Percentiles rank a stretch among this genome's conserved stretches.
phyloP scores from a whole-genome alignment of 192 early-diverging fungal species.

The Backusella sp. region DNA sequence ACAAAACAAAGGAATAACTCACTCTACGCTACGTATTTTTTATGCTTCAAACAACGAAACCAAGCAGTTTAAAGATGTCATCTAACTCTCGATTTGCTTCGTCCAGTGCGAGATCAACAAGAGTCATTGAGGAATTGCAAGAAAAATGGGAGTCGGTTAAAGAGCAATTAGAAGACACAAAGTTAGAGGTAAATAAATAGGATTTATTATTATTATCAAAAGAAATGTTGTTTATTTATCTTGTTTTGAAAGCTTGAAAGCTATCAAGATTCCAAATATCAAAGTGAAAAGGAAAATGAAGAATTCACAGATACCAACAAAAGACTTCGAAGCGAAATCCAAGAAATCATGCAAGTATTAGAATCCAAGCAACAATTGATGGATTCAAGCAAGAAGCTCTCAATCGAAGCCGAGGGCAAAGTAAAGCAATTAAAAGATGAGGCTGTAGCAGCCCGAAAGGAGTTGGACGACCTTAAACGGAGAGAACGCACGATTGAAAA shows the following conservation, averaged over 20 bases:
- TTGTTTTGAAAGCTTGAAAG: background rate
- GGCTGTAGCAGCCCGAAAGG: background rate
- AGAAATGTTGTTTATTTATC: background rate
- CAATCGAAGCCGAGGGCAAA: constrained; percentile 43
- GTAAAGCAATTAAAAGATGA: constrained; percentile 10
- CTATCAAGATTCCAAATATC: background rate
- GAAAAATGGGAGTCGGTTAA: background rate
- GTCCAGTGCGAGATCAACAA: constrained; percentile 4
- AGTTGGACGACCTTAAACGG: constrained; percentile 2
- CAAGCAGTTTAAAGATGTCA: constrained; percentile 10
- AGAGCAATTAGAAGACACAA: background rate
- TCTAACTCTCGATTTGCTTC: background rate
- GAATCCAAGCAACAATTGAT: background rate
- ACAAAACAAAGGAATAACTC: background rate
- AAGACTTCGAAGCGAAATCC: background rate
- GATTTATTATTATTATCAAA: background rate
- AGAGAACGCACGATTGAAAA: background rate
- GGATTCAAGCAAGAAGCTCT: background rate
- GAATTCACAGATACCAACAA: background rate
- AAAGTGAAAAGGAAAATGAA: constrained; percentile 6
- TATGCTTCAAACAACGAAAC: background rate
- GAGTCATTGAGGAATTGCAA: constrained; percentile 5
- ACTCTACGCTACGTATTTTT: background rate
- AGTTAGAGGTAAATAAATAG: background rate
- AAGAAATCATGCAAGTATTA: background rate